phyloP scores from a whole-genome alignment of 2,329 filamentous ascomycete species.

The Botrytis paeoniae region DNA sequence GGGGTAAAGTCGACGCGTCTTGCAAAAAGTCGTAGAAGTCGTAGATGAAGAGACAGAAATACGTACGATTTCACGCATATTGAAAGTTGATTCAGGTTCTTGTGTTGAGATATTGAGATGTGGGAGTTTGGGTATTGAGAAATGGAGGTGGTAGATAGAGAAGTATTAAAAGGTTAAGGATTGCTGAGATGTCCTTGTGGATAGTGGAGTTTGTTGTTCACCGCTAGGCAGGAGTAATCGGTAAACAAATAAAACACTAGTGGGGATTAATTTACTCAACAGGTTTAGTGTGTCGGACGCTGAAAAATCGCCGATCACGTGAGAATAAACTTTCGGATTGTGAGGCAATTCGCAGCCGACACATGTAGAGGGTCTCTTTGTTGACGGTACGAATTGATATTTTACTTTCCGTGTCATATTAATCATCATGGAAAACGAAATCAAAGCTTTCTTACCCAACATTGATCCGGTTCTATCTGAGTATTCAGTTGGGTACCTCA shows the following conservation, averaged over 20 bases:
- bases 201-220: constrained; percentile 26
- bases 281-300: background rate
- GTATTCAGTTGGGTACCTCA: constrained; percentile 91
- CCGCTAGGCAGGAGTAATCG: constrained; percentile 20
- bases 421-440: constrained; percentile 75
- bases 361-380: background rate
- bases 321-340: background rate
- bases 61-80: constrained; percentile 74
- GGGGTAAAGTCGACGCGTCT: constrained; percentile 44
- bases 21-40: background rate
- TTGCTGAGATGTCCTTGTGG: constrained; percentile 26
- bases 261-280: background rate
- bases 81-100: constrained; percentile 43
- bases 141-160: constrained; percentile 22
- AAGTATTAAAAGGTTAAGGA: constrained; percentile 28
- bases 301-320: background rate
- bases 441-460: constrained; percentile 77
- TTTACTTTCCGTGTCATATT: background rate
- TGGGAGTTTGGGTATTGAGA: constrained; percentile 16
- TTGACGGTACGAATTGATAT: background rate
- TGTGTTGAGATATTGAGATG: constrained; percentile 22
- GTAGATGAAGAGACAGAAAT: constrained; percentile 15
- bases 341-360: constrained; percentile 6
- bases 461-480: constrained; percentile 87
- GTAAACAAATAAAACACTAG: constrained; percentile 20